Evolutionary conservation across 768 basidiomycete genomes (phyloP).

Genomic region (Rhodosporidiobolus odoratus): DNA sequence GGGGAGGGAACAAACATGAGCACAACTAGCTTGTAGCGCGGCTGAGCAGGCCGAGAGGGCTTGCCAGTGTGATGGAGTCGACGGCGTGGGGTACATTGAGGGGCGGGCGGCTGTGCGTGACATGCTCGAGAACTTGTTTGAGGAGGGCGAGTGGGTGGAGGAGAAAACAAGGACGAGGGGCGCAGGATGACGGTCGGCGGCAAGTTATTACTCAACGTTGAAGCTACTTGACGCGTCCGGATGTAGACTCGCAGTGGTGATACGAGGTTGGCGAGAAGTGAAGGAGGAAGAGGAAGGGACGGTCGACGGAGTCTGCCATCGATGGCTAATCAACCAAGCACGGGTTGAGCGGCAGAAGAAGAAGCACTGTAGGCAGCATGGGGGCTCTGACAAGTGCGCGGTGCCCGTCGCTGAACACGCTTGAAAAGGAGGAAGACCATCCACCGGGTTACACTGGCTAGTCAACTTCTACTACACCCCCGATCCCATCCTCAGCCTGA

Average conservation of each 20-base stretch:
- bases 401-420: too few relatives aligned
- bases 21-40: background rate
- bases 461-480: too few relatives aligned
- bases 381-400: too few relatives aligned
- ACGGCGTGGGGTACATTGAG: constrained; percentile 23
- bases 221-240: background rate
- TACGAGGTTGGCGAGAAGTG: too few relatives aligned
- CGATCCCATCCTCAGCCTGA: background rate
- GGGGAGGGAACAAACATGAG: constrained; percentile 1
- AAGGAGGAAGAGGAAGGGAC: too few relatives aligned
- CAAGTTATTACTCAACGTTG: background rate
- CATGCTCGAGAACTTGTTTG: background rate
- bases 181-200: background rate
- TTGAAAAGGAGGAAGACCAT: background rate
- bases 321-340: too few relatives aligned
- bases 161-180: background rate
- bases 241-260: too few relatives aligned
- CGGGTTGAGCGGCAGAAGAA: too few relatives aligned
- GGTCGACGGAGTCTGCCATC: too few relatives aligned
- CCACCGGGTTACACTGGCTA: background rate
- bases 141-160: background rate
- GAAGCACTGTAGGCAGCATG: too few relatives aligned
- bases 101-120: constrained; percentile 7
- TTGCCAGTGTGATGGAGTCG: constrained; percentile 15
- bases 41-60: constrained; percentile 16